Evolutionary conservation across 169 alveolate species (phyloP).

Genomic region (Plasmodium knowlesi): DNA sequence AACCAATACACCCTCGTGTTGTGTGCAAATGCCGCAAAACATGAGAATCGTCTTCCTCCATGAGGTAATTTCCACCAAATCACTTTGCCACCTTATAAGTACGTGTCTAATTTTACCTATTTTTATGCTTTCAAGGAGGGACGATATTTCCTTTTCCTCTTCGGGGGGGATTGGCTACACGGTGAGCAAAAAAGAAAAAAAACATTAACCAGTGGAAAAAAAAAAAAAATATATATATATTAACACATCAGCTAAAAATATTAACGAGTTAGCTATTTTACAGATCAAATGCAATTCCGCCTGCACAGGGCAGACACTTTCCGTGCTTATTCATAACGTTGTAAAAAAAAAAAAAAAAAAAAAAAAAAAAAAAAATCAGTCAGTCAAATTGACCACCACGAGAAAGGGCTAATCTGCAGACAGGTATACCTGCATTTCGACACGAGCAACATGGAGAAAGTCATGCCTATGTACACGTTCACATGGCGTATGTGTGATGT

Average conservation of each 20-base stretch:
- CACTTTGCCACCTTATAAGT: not conserved
- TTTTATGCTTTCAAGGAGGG: constrained; percentile 70
- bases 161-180: constrained; percentile 70
- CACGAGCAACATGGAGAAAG: not conserved
- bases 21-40: not conserved
- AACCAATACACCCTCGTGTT: not conserved
- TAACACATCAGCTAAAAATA: not conserved
- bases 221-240: not conserved
- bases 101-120: constrained; percentile 29
- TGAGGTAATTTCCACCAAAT: not conserved
- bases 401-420: not conserved
- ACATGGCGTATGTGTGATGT: not conserved
- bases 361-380: too few species aligned
- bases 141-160: constrained; percentile 72
- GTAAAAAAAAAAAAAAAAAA: not conserved
- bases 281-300: not conserved
- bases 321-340: not conserved
- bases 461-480: not conserved
- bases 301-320: not conserved
- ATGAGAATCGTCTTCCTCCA: not conserved
- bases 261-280: not conserved
- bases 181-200: not conserved
- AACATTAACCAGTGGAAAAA: not conserved
- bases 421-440: not conserved
- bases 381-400: not conserved